These are phyloP conservation scores for Gliomastix tumulicola DNA, from an alignment of 2,329 filamentous ascomycete genomes.

Conservation along the genomic window DNA sequence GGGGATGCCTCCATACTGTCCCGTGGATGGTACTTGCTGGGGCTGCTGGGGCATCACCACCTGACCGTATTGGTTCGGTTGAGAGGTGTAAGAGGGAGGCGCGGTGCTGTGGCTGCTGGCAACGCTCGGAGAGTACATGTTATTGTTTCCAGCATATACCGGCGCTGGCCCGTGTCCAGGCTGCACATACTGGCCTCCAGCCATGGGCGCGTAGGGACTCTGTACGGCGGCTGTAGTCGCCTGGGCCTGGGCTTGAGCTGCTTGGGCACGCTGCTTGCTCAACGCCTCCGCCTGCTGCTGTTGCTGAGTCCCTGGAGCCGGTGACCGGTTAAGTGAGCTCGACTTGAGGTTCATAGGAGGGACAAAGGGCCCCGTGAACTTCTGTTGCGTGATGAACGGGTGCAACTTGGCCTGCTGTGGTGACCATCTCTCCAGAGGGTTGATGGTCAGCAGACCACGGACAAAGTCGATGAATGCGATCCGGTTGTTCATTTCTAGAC, in stretches of 20 bases:
- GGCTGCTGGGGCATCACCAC: slow-evolving; percentile 64
- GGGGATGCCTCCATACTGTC: slow-evolving; percentile 52
- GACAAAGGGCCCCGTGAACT: slow-evolving; percentile 92
- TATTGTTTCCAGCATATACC: slow-evolving; percentile 77
- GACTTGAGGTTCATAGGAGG: slow-evolving; percentile 95
- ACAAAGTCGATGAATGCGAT: slow-evolving; percentile 98
- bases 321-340: slow-evolving; percentile 76
- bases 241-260: slow-evolving; percentile 63
- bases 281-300: slow-evolving; percentile 92
- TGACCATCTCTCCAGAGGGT: slow-evolving; percentile 94
- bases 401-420: slow-evolving; percentile 96
- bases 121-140: slow-evolving; percentile 61
- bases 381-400: slow-evolving; percentile 97
- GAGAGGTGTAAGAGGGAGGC: slow-evolving; percentile 71
- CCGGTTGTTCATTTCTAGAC: slow-evolving; percentile 92
- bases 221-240: slow-evolving; percentile 59
- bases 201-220: slow-evolving; percentile 52
- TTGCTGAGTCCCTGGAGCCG: slow-evolving; percentile 88
- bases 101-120: slow-evolving; percentile 32
- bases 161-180: slow-evolving; percentile 46
- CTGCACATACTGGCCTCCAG: slow-evolving; percentile 39
- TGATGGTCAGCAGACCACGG: slow-evolving; percentile 84
- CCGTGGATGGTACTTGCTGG: slow-evolving; percentile 54
- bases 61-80: slow-evolving; percentile 56
- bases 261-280: slow-evolving; percentile 81